Evolutionary conservation across 257 asterid genomes (phyloP).

Genomic region (Eucommia ulmoides): DNA sequence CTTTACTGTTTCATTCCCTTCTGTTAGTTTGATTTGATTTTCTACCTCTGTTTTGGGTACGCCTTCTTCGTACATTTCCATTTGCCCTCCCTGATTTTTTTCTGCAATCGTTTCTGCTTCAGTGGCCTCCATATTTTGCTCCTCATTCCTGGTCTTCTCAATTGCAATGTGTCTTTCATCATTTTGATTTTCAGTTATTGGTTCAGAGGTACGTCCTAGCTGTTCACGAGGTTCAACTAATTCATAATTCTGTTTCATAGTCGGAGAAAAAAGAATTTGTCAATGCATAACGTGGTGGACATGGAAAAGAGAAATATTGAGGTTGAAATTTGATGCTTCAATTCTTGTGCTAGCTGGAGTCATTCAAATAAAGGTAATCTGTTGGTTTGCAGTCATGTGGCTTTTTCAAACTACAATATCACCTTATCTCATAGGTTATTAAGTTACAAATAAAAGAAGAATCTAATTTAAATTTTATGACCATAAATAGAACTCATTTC

Average conservation of each 20-base stretch:
- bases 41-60: slow-evolving; percentile 1
- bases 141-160: not conserved
- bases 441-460: not conserved
- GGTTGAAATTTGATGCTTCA: not conserved
- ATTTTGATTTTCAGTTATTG: not conserved
- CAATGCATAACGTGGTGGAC: not conserved
- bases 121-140: not conserved
- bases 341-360: not conserved
- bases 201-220: not conserved
- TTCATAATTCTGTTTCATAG: not conserved
- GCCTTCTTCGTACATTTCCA: not conserved
- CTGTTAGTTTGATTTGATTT: not conserved
- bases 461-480: not conserved
- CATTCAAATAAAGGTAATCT: not conserved
- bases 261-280: not conserved
- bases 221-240: not conserved
- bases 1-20: not conserved
- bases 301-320: not conserved
- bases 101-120: slow-evolving; percentile 2
- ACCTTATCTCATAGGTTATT: not conserved
- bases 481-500: not conserved
- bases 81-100: slow-evolving; percentile 3
- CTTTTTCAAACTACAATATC: not conserved
- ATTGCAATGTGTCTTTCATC: not conserved
- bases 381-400: not conserved